These are phyloP conservation scores for Amauroascus verrucosus DNA, from an alignment of 2,329 filamentous ascomycete species.

Conservation along the genomic window DNA sequence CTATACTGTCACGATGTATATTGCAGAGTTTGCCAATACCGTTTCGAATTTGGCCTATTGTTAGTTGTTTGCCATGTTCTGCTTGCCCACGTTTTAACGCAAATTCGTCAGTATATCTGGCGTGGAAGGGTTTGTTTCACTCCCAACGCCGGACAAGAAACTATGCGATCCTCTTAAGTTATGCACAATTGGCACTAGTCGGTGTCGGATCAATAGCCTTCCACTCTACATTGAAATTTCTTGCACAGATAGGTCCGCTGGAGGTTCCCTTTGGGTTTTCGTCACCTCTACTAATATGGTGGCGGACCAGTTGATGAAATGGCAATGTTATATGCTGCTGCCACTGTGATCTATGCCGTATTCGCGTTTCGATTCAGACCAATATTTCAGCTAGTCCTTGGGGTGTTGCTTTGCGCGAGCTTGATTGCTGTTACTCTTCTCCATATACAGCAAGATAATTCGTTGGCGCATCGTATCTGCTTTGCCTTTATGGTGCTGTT, in stretches of 20 bases:
- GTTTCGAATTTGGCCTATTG: background rate
- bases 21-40: slow-evolving; percentile 3
- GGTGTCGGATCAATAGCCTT: slow-evolving; percentile 1
- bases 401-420: background rate
- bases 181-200: background rate
- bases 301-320: slow-evolving; percentile 1
- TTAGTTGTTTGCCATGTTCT: background rate
- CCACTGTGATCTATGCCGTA: slow-evolving; percentile 4
- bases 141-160: background rate
- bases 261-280: background rate
- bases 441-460: background rate
- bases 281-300: background rate
- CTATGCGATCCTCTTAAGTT: slow-evolving; percentile 3
- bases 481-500: background rate
- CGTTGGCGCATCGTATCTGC: slow-evolving; percentile 1
- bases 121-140: background rate
- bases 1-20: background rate
- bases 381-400: background rate
- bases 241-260: background rate
- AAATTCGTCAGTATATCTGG: background rate
- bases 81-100: background rate
- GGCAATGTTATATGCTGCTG: slow-evolving; percentile 1
- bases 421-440: background rate
- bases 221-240: slow-evolving; percentile 3
- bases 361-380: background rate